Evolutionary conservation across 2,329 filamentous ascomycete genomes (phyloP).

Genomic region (Clonostachys rosea): DNA sequence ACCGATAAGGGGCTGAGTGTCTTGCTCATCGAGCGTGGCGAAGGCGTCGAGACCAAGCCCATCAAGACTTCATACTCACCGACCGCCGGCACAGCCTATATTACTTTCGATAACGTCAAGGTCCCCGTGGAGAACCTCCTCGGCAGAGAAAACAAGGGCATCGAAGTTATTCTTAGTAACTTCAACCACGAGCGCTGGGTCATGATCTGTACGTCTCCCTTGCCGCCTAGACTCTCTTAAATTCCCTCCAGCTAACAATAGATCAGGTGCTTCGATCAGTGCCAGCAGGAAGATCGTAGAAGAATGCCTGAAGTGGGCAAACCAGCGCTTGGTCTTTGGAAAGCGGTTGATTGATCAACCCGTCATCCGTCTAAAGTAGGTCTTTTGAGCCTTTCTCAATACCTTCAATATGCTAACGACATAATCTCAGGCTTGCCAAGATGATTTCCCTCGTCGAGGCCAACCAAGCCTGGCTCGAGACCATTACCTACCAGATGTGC

Average conservation of each 20-base stretch:
- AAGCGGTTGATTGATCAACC: slow-evolving; percentile 81
- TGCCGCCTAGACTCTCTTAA: not conserved
- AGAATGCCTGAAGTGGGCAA: slow-evolving; percentile 83
- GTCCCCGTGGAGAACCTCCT: slow-evolving; percentile 75
- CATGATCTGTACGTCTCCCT: slow-evolving; percentile 54
- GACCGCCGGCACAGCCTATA: slow-evolving; percentile 71
- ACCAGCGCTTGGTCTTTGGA: slow-evolving; percentile 80
- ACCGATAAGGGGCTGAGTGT: slow-evolving; percentile 78
- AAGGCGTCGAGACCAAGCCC: slow-evolving; percentile 69
- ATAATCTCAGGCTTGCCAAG: slow-evolving; percentile 58
- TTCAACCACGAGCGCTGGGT: slow-evolving; percentile 86
- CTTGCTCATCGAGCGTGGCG: slow-evolving; percentile 67
- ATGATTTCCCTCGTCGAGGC: slow-evolving; percentile 81
- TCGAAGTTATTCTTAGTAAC: slow-evolving; percentile 78
- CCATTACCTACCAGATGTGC: slow-evolving; percentile 83
- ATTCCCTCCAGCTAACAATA: not conserved
- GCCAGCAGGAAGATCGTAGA: slow-evolving; percentile 67
- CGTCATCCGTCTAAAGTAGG: slow-evolving; percentile 72
- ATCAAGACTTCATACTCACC: slow-evolving; percentile 83
- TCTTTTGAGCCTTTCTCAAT: too few species aligned
- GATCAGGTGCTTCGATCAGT: slow-evolving; percentile 54
- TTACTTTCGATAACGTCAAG: slow-evolving; percentile 84
- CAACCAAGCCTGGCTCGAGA: slow-evolving; percentile 83
- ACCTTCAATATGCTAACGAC: not conserved
- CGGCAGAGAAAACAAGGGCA: slow-evolving; percentile 81